Conservation (phyloP, 1,284 basidiomycete species). For the Binderoboletus segoi region DNA sequence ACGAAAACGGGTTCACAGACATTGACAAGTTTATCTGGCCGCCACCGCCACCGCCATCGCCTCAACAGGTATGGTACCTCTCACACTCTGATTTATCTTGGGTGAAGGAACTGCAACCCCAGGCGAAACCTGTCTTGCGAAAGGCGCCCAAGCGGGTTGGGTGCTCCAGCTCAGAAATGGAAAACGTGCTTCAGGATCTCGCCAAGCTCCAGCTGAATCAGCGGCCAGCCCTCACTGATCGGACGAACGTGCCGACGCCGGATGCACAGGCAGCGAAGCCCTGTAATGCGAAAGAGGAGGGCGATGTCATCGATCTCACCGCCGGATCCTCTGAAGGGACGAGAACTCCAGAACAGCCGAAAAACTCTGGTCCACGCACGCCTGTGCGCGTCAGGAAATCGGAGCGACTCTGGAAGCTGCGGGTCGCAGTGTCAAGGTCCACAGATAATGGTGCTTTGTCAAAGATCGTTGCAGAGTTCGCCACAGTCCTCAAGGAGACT, state of each 20-base stretch:
- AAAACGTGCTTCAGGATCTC: constrained; percentile 57
- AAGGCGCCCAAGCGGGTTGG: constrained; percentile 33
- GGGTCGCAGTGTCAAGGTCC: constrained; percentile 45
- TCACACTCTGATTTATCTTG: not conserved
- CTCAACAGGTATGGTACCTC: constrained; percentile 27
- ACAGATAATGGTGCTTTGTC: constrained; percentile 57
- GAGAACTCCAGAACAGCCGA: constrained; percentile 27
- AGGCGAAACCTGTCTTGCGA: constrained; percentile 31
- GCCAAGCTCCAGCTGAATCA: constrained; percentile 56
- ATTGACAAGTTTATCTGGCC: constrained; percentile 72
- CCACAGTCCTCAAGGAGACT: constrained; percentile 58
- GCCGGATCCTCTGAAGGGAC: constrained; percentile 44
- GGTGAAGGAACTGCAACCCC: constrained; percentile 1
- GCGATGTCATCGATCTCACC: constrained; percentile 51
- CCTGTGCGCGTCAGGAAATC: constrained; percentile 52
- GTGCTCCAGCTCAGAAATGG: constrained; percentile 45
- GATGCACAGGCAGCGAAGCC: constrained; percentile 37
- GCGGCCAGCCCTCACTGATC: constrained; percentile 52
- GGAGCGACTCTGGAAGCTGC: constrained; percentile 50
- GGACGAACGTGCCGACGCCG: constrained; percentile 44
- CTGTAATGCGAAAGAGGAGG: constrained; percentile 29
- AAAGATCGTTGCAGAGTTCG: constrained; percentile 57
- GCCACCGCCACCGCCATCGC: constrained; percentile 52
- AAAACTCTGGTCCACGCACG: constrained; percentile 30
- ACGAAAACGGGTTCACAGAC: constrained; percentile 58